Conservation (phyloP, 257 asterid genomes). For the Solanum phureja region DNA sequence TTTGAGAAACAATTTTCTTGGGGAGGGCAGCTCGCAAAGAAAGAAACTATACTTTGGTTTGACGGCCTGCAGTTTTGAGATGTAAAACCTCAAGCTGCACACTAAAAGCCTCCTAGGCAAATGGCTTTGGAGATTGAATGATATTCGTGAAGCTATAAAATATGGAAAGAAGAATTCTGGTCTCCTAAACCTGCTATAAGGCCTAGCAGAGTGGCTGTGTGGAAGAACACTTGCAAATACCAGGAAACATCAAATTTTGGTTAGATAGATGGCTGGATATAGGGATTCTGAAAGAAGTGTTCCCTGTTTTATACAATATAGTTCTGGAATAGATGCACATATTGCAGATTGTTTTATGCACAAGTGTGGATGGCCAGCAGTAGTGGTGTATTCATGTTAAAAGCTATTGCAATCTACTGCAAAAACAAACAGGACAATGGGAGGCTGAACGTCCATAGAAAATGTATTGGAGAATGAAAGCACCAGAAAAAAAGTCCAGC, state of each 20-base stretch:
- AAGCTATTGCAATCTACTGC: background rate
- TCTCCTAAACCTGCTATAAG: background rate
- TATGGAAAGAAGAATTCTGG: background rate
- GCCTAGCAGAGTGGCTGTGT: background rate
- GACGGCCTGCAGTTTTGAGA: background rate
- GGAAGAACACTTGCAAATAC: background rate
- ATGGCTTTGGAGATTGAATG: background rate
- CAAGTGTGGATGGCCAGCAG: background rate
- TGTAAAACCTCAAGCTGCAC: background rate
- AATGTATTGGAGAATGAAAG: background rate
- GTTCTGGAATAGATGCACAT: background rate
- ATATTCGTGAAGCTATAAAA: too few species aligned
- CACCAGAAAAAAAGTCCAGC: background rate
- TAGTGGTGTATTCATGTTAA: background rate
- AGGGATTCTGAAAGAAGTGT: background rate
- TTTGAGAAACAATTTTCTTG: background rate
- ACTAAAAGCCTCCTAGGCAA: background rate
- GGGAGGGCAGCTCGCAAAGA: background rate
- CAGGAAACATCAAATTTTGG: background rate
- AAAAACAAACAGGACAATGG: background rate
- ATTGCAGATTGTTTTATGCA: background rate
- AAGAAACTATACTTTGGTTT: background rate
- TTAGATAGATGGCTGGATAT: background rate
- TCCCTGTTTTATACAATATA: background rate
- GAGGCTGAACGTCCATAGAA: background rate